These are phyloP conservation scores for Cercophora newfieldiana DNA, from an alignment of 495 filamentous ascomycete species.

Conservation along the genomic window DNA sequence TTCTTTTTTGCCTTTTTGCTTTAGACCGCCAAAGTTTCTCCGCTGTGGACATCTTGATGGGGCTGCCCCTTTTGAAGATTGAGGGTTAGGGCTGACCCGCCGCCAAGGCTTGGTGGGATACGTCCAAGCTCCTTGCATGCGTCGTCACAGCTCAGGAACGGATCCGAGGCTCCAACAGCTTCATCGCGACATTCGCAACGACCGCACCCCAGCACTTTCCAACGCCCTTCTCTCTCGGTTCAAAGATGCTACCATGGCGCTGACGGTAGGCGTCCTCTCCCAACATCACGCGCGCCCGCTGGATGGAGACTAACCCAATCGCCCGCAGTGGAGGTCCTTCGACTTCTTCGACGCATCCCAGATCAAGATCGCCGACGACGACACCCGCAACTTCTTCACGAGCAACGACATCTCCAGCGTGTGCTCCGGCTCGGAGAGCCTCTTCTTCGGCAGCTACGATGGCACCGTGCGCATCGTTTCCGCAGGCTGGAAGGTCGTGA, in stretches of 20 bases:
- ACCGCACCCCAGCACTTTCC: neutral
- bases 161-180: neutral
- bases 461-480: slow-evolving; percentile 85
- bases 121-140: slow-evolving; percentile 10
- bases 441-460: slow-evolving; percentile 84
- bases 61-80: neutral
- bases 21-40: too few relatives aligned
- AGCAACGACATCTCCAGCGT: slow-evolving; percentile 56
- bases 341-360: slow-evolving; percentile 96
- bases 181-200: neutral
- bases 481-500: slow-evolving; percentile 79
- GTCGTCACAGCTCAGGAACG: slow-evolving; percentile 9
- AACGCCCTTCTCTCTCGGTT: neutral
- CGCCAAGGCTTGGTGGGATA: neutral
- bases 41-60: neutral
- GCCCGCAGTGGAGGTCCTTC: slow-evolving; percentile 92
- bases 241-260: slow-evolving; percentile 38
- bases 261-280: slow-evolving; percentile 25
- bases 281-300: slow-evolving; percentile 8
- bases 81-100: slow-evolving; percentile 15
- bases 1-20: neutral
- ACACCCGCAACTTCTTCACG: slow-evolving; percentile 49
- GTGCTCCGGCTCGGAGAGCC: slow-evolving; percentile 82
- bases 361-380: slow-evolving; percentile 75
- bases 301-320: neutral